Base-by-base conservation (phyloP, 148 eudicot genomes). In the Simmondsia chinensis region DNA sequence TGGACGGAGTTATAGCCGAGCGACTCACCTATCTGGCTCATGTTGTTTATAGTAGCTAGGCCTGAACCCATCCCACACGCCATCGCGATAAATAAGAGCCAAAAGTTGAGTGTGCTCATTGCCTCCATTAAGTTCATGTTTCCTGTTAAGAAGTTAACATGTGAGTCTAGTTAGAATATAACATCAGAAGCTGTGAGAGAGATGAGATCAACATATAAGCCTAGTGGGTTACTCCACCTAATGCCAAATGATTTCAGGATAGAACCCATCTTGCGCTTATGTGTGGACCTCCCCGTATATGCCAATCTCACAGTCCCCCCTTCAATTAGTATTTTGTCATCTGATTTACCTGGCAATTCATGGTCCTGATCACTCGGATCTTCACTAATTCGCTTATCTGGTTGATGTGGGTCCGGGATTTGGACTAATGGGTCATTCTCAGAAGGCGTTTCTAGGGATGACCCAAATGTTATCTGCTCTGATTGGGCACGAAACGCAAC, bases 11-110 rank as follows among this genome's bases (percentile, higher is more conserved):
- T 69, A 66, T 88, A 88, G 4, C 64, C 62, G 3, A 88, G 77
- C 11, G 97, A 88, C 45, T 84, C 74, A 5, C 91, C 97, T 3
- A 80, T 80, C 54, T 88, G 97, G 65, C 84, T 88, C 38, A 88
- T 74, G 60, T 88, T 88, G 43, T 88, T 88, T 33, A 88, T 64
- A 6, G 91, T 80, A 43, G 97, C 97, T 32, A 84, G 60, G 8
- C 91, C 97, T 7, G 97, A 88, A 12, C 97, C 97, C 83, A 84
- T 67, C 19, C 91, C 97, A 60, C 87, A 84, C 2, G 89, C 58
- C 87, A 88, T 84, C 22, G 97, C 80, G 3, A 84, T 19, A 20
- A 73, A 88, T 58, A 88, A 56, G 40, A 88, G 39, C 97, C 97
- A 83, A 54, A 88, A 88, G 48, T 84, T 60, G 25, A 88, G 19